Evolutionary conservation across 31 red algal species (phyloP), one percentile per base, ranked within the genome.

Genomic region (Endocladia muricata): DNA sequence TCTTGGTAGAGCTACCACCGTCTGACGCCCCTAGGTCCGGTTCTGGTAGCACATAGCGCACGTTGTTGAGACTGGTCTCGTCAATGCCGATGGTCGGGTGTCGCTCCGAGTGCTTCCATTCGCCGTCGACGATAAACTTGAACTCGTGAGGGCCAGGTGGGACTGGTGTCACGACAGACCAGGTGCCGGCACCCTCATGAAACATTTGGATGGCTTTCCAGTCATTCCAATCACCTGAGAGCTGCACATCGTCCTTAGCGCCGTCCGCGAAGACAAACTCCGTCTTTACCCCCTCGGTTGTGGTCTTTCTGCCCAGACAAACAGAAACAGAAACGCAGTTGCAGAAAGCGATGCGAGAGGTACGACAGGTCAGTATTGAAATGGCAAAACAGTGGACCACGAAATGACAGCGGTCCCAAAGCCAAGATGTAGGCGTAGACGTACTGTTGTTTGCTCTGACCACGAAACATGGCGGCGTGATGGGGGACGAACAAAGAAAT

Each of bases 201-300:
- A 91, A 95, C 86, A 91, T 91, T 55, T 95, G 93, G 64, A 95
- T 95, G 25, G 93, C 86, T 60, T 84, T 87, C 93, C 93, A 95
- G 36, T 95, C 88, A 70, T 90, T 95, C 93, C 93, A 95, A 68
- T 95, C 93, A 23, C 93, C 93, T 3, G 93, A 95, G 44, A 95
- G 83, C 58, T 91, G 88, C 8, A 95, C 93, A 21, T 95, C 93
- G 82, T 95, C 93, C 41, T 91, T 86, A 1, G 93, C 93, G 22
- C 93, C 93, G 38, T 95, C 93, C 21, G 86, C 86, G 61, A 90
- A 95, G 26, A 95, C 93, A 74, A 95, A 95, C 78, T 95, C 93
- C 5, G 84, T 88, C 55, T 92, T 91, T 42, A 96, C 93, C 41
- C 93, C 93, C 47, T 96, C 93, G 40, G 57, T 66, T 36, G 55